Base-by-base conservation (phyloP, 2,329 filamentous ascomycete species). In the Aspergillus proliferans region DNA sequence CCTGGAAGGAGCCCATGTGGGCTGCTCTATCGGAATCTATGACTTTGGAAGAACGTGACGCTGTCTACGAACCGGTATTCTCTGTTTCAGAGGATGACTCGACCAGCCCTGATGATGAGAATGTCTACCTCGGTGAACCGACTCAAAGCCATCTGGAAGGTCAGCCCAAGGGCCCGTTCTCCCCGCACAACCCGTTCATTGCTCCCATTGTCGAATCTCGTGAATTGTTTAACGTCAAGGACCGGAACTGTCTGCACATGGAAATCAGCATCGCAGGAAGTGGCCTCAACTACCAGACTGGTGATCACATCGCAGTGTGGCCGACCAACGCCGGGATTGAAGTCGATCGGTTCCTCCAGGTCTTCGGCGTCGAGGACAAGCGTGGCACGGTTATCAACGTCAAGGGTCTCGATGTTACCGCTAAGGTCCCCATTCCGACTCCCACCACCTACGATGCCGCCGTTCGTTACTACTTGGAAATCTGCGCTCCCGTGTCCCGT, bases 1-100 rank as follows among this genome's bases (percentile, higher is more conserved):
- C 92, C 57, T 98, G 93, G 93, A 98, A 98, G 76, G 93, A 98
- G 64, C 91, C 91, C 53, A 98, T 98, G 93, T 98, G 94, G 93
- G 77, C 81, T 61, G 87, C 87, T 52, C 78, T 98, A 47, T 79
- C 86, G 21, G 81, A 88, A 57, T 84, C 88, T 65, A 88, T 98
- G 86, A 82, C 82, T 47, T 76, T 98, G 48, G 87, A 97, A 71
- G 93, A 98, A 74, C 90, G 93, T 51, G 94, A 98, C 68, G 88
- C 91, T 53, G 84, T 95, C 52, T 98, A 97, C 69, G 94, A 98
- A 69, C 89, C 93, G 45, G 84, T 91, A 50, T 96, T 96, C 67
- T 83, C 82, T 59, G 84, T 98, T 59, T 81, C 80, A 22, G 87
- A 95, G 61, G 82, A 85, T 56, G 82, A 87, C 10, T 82, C 84